Base-by-base conservation (phyloP, 176 grass and related monocot genomes). In the Eleusine coracana region DNA sequence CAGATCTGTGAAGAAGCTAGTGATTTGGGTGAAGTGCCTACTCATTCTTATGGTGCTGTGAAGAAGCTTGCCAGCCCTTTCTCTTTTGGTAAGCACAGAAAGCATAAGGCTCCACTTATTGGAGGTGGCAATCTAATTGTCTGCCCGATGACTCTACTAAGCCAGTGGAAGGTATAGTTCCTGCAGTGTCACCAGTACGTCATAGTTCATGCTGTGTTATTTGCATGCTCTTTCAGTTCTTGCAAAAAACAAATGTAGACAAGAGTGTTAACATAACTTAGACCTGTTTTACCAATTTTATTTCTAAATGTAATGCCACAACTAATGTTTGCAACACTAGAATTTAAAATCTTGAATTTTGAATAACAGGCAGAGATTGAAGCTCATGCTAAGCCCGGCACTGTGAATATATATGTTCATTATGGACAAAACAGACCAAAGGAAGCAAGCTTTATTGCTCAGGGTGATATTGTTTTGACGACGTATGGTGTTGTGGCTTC, bases 151-250 rank as follows among this genome's bases (percentile, higher is more conserved):
- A 98, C 96, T 63, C 71, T 98, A 76, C 80, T 98, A 66, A 84
- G 96, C 80, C 96, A 98, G 84, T 98, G 96, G 96, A 98, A 98
- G 96, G 96, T 98, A 94, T 82, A 79, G 17, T 70, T 66, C 55
- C 58, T 66, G 39, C 31, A 41, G 23, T 90, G 31, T 56, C 68
- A 49, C n/a, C 58, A 75, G 23, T 29, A 41, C 21, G 46, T 73
- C 37, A 21, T 72, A 18, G 62, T 87, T 50, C 80, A 73, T 73
- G 20, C 63, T 82, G 31, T 59, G 16, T 48, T 67, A 55, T 78
- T n/a, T 80, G 59, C 77, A 46, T 55, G 34, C n/a, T 55, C 14
- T 77, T 81, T 85, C 76, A 44, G 18, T 64, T 8, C 25, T 59
- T 45, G 65, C 44, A 45, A 16, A 11, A 44, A 3, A 61, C 59